Evolutionary conservation across 2,329 filamentous ascomycete species (phyloP).

Genomic region (Colletotrichum sojae): DNA sequence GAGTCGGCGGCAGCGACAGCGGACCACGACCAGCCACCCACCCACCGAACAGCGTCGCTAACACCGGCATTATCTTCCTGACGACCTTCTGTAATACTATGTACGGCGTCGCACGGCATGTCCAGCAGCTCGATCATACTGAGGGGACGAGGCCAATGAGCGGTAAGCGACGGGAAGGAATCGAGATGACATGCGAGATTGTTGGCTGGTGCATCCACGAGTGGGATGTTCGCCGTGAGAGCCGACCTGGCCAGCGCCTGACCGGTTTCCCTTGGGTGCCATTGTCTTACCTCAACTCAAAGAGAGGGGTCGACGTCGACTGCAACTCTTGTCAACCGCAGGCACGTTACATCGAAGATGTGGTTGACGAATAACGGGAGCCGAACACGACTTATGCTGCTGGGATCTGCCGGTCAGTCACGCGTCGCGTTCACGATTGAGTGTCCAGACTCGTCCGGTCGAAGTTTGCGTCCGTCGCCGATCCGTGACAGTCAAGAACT

Average conservation of each 20-base stretch:
- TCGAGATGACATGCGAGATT: conserved; percentile 24
- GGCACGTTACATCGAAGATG: conserved; percentile 18
- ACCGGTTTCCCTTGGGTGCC: conserved; percentile 21
- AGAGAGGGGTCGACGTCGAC: background rate
- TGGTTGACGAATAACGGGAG: background rate
- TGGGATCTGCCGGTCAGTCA: conserved; percentile 1
- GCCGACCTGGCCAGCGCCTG: background rate
- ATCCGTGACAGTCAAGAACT: conserved; percentile 1
- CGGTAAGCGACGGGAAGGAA: background rate
- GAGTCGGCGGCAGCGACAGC: conserved; percentile 18
- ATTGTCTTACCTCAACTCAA: conserved; percentile 6
- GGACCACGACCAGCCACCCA: conserved; percentile 14
- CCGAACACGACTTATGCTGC: background rate
- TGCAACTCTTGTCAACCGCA: conserved; percentile 15
- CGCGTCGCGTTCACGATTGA: background rate
- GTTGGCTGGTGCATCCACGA: background rate
- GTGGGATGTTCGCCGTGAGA: no score
- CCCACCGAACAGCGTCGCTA: background rate
- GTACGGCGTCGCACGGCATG: conserved; percentile 14
- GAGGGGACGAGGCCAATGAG: background rate
- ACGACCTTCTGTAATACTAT: no score
- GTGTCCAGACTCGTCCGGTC: background rate
- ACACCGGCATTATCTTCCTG: conserved; percentile 7
- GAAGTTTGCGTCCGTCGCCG: background rate
- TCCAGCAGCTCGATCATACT: background rate